Base-by-base conservation (phyloP, 2,329 filamentous ascomycete species). In the Cyclaneusma minus region DNA sequence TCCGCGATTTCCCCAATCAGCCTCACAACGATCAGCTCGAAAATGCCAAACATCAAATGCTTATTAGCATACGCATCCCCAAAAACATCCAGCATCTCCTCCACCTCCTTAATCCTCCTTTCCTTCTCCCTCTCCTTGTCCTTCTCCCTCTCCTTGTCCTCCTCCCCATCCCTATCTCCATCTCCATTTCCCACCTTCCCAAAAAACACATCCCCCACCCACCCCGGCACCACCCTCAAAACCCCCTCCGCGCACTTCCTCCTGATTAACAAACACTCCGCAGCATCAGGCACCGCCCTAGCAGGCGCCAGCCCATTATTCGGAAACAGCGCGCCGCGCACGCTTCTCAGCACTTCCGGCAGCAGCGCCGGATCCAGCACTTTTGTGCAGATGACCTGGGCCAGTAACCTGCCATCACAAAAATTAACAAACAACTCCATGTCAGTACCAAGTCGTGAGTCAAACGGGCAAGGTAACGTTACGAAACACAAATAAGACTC, bases 11-110 rank as follows among this genome's bases (percentile, higher is more conserved):
- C 89, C 4, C 89, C 89, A 45, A 93, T 68, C 34, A 95, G 51
- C 36, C 77, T 70, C 30, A 83, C 67, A n/a, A 94, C 58, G 3
- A 93, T 48, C 31, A 87, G 54, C 54, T 98, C 89, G 17, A 95
- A 55, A 24, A 89, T 60, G 22, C 70, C 63, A 45, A 92, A 93
- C 39, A 93, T 58, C 16, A 95, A 57, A 54, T 94, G 84, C 55
- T 85, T 91, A 54, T 98, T 98, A 53, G 84, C 77, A 54, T 93
- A 93, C 27, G 66, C 60, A 51, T 94, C 84, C 10, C 67, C 68
- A 38, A 93, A 75, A 19, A 85, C 59, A 40, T 78, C 70, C 24
- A 95, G 59, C 23, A 84, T 57, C 34, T 56, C 52, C 27, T 66
- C 56, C 13, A 63, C 55, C 27, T 55, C 44, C 20, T 25, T 29